Evolutionary conservation across 768 basidiomycete species (phyloP).

Genomic region (Tricholoma terreum): DNA sequence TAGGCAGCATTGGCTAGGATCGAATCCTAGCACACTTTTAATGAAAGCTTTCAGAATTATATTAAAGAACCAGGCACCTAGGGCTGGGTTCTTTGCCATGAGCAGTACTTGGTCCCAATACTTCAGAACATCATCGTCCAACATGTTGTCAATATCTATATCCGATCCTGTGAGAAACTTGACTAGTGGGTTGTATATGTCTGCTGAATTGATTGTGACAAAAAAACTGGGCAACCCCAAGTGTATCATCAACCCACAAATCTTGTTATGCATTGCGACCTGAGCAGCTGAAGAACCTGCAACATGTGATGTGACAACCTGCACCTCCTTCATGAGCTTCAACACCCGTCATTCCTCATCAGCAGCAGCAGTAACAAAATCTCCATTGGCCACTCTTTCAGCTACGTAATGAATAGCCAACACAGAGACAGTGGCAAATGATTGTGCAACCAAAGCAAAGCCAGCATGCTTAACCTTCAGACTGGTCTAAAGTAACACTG

Average conservation of each 20-base stretch:
- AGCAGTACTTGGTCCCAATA: slow-evolving; percentile 16
- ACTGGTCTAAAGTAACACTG: slow-evolving; percentile 27
- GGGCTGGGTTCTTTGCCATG: slow-evolving; percentile 25
- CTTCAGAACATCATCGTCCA: slow-evolving; percentile 22
- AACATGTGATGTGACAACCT: slow-evolving; percentile 18
- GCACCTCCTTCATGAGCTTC: slow-evolving; percentile 18
- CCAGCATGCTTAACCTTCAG: slow-evolving; percentile 23
- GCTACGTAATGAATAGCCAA: slow-evolving; percentile 50
- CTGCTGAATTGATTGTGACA: slow-evolving; percentile 44
- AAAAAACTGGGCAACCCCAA: slow-evolving; percentile 40
- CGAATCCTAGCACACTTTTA: slow-evolving; percentile 22
- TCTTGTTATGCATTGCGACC: slow-evolving; percentile 34
- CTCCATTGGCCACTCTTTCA: slow-evolving; percentile 18
- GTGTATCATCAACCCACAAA: slow-evolving; percentile 28
- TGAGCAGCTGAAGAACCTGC: slow-evolving; percentile 29
- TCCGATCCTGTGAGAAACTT: slow-evolving; percentile 34
- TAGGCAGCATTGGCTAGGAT: not conserved
- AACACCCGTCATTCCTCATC: slow-evolving; percentile 29
- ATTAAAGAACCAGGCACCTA: slow-evolving; percentile 31
- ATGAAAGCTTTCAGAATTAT: slow-evolving; percentile 27
- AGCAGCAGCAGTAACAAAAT: slow-evolving; percentile 9
- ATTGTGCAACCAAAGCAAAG: slow-evolving; percentile 24
- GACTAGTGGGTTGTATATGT: slow-evolving; percentile 38
- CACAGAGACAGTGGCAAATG: slow-evolving; percentile 49
- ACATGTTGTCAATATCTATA: slow-evolving; percentile 31